Evolutionary conservation across 495 filamentous ascomycete genomes (phyloP).

Genomic region (Annulohypoxylon bovei): DNA sequence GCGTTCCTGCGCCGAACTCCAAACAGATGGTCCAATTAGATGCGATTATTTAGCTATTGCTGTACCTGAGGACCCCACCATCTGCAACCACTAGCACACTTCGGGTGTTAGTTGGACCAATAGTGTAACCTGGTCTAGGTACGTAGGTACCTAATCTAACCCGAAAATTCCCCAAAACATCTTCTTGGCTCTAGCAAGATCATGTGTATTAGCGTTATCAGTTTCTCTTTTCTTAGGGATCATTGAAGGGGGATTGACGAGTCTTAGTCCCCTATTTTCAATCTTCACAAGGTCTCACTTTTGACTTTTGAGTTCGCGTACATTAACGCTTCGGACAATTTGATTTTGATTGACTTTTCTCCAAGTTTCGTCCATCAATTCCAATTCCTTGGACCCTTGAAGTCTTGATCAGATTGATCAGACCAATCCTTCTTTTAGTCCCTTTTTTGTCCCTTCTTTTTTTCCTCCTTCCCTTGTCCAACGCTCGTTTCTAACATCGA

Average conservation of each 20-base stretch:
- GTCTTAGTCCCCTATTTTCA: not conserved
- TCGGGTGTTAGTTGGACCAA: not conserved
- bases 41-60: not conserved
- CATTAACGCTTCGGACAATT: not conserved
- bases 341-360: not conserved
- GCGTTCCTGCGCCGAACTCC: conserved; percentile 25
- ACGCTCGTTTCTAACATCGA: not conserved
- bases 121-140: not conserved
- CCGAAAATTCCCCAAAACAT: conserved; percentile 25
- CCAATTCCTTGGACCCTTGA: not conserved
- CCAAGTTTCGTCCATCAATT: not conserved
- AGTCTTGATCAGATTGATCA: conserved; percentile 1
- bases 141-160: conserved; percentile 10
- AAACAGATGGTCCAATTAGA: conserved; percentile 16
- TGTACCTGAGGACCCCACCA: conserved; percentile 27
- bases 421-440: not conserved
- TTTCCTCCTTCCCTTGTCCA: conserved; percentile 12
- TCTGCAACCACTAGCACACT: not conserved
- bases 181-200: conserved; percentile 17
- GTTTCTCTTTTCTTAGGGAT: not conserved
- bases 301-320: conserved; percentile 12
- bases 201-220: not conserved
- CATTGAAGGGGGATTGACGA: not conserved
- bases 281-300: not conserved
- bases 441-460: conserved; percentile 8